Base-by-base conservation (phyloP, 2,329 filamentous ascomycete species). In the Pyricularia grisea region DNA sequence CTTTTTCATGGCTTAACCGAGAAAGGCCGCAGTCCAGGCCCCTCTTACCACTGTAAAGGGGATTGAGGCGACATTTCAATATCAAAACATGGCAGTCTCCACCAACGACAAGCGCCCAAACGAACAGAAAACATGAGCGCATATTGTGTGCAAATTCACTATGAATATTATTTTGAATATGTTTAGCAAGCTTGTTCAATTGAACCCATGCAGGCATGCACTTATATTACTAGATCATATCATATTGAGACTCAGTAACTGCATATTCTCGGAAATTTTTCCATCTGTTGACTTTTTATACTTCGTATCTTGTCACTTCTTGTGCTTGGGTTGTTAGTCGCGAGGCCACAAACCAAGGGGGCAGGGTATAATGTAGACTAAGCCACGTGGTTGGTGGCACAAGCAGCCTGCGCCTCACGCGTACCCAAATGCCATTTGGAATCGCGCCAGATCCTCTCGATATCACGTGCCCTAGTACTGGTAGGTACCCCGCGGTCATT, bases 21-120 rank as follows among this genome's bases (percentile, higher is more conserved):
- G 66, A 67, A 67, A 30, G 66, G 66, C 66, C 66, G 66, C 33
- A 42, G 55, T 42, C 33, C 27, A 67, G 27, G 66, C 31, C 66
- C 65, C 66, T 67, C 66, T n/a, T 67, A 63, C 60, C 60, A 63
- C 60, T 63, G 60, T 63, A 63, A 63, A 63, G 60, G 60, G 60
- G 60, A 63, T 63, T 31, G 36, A 67, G 66, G 25, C 66, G 66
- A 63, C 23, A 28, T 28, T 25, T 17, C 66, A 67, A 67, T 67
- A 67, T 67, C 66, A 67, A 67, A 67, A 67, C 66, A 58, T 42
- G 27, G 66, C 17, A 67, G 66, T 50, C 66, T 67, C 66, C 66
- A 67, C 66, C 30, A 55, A 27, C 36, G 17, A 14, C 42, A 63
- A 28, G 27, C 30, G 23, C 14, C 1, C 25, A 27, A 27, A 17